Percentiles rank a stretch among this genome's conserved stretches.
Conservation (phyloP, 345 rosid species). For the Salix arbutifolia region DNA sequence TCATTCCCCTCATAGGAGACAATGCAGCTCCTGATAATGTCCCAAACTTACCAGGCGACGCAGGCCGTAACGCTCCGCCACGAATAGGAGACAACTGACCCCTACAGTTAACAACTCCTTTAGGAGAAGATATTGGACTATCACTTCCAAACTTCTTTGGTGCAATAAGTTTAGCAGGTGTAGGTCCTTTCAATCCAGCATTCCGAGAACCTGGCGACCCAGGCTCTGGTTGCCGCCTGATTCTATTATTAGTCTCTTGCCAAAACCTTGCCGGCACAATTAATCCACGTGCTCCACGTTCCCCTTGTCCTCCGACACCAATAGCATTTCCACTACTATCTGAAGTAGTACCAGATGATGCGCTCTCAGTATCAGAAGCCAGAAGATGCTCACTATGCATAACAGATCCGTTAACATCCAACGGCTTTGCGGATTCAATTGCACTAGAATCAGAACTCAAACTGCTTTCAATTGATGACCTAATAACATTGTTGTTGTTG, state of each 20-base stretch:
- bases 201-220: constrained; percentile 36
- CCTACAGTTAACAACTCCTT: constrained; percentile 43
- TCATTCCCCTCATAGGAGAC: constrained; percentile 61
- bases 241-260: constrained; percentile 47
- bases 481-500: constrained; percentile 1
- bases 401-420: constrained; percentile 30
- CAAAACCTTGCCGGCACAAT: constrained; percentile 49
- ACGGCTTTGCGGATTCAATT: constrained; percentile 31
- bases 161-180: constrained; percentile 33
- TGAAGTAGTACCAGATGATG: constrained; percentile 72
- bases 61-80: constrained; percentile 44
- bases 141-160: constrained; percentile 48
- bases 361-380: constrained; percentile 82
- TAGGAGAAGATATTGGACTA: constrained; percentile 54
- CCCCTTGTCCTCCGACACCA: constrained; percentile 25
- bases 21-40: constrained; percentile 34
- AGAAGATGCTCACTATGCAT: constrained; percentile 26
- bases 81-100: constrained; percentile 55
- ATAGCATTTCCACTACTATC: constrained; percentile 24
- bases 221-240: constrained; percentile 45
- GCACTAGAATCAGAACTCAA: constrained; percentile 49
- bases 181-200: constrained; percentile 31
- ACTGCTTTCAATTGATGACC: constrained; percentile 48
- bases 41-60: constrained; percentile 64
- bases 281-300: constrained; percentile 33